Percentiles rank a stretch among this genome's conserved stretches.
phyloP scores from a whole-genome alignment of 495 filamentous ascomycete species.

The Aspergillus panamensis region DNA sequence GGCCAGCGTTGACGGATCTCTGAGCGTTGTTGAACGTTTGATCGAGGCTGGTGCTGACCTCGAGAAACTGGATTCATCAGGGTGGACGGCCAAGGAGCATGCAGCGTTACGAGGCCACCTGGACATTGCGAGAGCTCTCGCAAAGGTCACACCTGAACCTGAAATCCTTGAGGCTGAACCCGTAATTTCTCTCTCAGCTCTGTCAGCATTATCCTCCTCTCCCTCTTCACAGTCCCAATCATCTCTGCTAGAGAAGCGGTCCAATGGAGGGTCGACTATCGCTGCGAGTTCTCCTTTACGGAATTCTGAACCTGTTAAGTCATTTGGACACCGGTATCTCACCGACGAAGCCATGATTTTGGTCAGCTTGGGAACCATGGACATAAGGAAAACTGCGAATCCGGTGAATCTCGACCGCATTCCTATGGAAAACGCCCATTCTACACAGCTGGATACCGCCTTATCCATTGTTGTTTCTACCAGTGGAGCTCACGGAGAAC shows the following conservation, averaged over 20 bases:
- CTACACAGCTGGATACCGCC: constrained; percentile 89
- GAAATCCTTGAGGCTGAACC: constrained; percentile 36
- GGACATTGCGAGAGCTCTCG: constrained; percentile 66
- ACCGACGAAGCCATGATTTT: constrained; percentile 84
- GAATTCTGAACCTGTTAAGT: constrained; percentile 73
- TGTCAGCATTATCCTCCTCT: constrained; percentile 37
- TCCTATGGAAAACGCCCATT: constrained; percentile 79
- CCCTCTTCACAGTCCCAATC: constrained; percentile 48
- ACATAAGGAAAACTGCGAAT: constrained; percentile 73
- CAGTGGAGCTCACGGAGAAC: constrained; percentile 77
- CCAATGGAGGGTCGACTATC: constrained; percentile 40
- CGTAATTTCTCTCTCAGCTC: constrained; percentile 30
- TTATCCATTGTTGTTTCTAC: constrained; percentile 92
- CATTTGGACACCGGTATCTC: constrained; percentile 94
- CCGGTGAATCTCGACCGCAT: constrained; percentile 88
- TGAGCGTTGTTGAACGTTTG: constrained; percentile 70
- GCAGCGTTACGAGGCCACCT: constrained; percentile 86
- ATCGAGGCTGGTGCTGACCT: constrained; percentile 73
- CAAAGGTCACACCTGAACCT: constrained; percentile 44
- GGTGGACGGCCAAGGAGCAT: constrained; percentile 94
- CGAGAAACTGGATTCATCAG: constrained; percentile 72
- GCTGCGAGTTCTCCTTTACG: constrained; percentile 35
- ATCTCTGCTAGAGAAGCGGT: constrained; percentile 52
- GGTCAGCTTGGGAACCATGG: constrained; percentile 91
- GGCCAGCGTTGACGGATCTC: constrained; percentile 81